phyloP scores from a whole-genome alignment of 2,329 filamentous ascomycete species.

The Atkinsonella hypoxylon region DNA sequence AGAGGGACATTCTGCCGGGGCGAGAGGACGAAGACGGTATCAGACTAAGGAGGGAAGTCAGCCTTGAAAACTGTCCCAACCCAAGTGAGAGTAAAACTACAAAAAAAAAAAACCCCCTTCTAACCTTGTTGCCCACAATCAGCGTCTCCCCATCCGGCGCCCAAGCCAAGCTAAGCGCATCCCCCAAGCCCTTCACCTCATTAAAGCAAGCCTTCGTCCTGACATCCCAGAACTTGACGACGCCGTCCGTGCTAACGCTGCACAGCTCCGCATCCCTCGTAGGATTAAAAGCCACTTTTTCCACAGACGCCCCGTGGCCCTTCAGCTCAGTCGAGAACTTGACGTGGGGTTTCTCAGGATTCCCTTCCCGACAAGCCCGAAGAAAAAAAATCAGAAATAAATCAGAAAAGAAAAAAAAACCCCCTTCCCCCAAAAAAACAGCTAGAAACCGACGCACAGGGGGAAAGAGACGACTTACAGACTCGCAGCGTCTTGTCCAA shows the following conservation, averaged over 20 bases:
- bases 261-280: slow-evolving; percentile 66
- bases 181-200: slow-evolving; percentile 53
- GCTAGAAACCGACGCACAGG: too few species aligned
- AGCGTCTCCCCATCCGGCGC: slow-evolving; percentile 57
- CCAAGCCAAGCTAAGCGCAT: slow-evolving; percentile 63
- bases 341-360: slow-evolving; percentile 62
- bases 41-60: slow-evolving; percentile 32
- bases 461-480: slow-evolving; percentile 35
- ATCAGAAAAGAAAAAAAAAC: background rate
- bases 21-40: slow-evolving; percentile 50
- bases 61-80: too few species aligned
- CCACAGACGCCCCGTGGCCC: slow-evolving; percentile 52
- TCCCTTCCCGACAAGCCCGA: too few species aligned
- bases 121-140: slow-evolving; percentile 64
- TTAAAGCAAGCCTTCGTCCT: slow-evolving; percentile 59
- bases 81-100: too few species aligned
- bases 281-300: slow-evolving; percentile 69
- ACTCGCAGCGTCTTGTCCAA: slow-evolving; percentile 59
- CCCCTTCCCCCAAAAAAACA: too few species aligned
- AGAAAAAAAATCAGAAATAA: background rate
- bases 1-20: slow-evolving; percentile 44
- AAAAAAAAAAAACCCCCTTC: too few species aligned
- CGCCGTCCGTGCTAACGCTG: slow-evolving; percentile 61
- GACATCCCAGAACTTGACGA: slow-evolving; percentile 71
- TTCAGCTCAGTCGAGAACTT: slow-evolving; percentile 67